phyloP scores from a whole-genome alignment of 2,329 filamentous ascomycete species.

The Ophiosphaerella korrae region DNA sequence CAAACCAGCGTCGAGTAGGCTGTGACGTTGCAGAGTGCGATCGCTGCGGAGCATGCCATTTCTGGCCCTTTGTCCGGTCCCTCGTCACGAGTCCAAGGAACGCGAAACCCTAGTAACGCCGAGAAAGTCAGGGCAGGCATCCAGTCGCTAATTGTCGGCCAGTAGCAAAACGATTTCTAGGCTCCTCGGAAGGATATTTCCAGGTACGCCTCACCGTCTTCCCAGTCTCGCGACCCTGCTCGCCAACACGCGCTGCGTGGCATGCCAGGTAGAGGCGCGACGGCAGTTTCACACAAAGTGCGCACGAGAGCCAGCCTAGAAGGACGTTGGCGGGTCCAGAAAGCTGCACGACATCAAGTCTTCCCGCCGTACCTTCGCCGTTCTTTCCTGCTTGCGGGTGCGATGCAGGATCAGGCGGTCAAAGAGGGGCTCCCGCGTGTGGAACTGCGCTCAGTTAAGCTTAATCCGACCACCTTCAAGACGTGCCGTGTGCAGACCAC shows the following conservation, averaged over 20 bases:
- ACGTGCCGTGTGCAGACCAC: background rate
- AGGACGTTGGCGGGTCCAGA: conserved; percentile 12
- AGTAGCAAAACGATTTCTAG: background rate
- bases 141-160: conserved; percentile 3
- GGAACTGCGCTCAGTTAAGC: conserved; percentile 43
- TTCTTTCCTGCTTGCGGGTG: conserved; percentile 26
- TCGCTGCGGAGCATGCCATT: background rate
- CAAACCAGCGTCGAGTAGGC: conserved; percentile 1
- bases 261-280: conserved; percentile 10
- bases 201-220: conserved; percentile 9
- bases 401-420: conserved; percentile 12
- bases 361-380: conserved; percentile 26
- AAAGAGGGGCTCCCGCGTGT: conserved; percentile 28
- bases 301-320: conserved; percentile 17
- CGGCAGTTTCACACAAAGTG: conserved; percentile 19
- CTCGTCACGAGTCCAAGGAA: conserved; percentile 4
- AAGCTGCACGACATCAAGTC: conserved; percentile 29
- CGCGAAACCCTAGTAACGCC: conserved; percentile 3
- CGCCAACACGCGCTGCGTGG: background rate
- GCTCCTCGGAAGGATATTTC: conserved; percentile 8
- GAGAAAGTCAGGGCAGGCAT: background rate
- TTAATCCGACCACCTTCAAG: conserved; percentile 34
- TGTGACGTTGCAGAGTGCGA: conserved; percentile 4
- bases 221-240: conserved; percentile 6
- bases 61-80: background rate